Evolutionary conservation across 1,139 yeast species (phyloP).

Genomic region (Yamadazyma aaseri): DNA sequence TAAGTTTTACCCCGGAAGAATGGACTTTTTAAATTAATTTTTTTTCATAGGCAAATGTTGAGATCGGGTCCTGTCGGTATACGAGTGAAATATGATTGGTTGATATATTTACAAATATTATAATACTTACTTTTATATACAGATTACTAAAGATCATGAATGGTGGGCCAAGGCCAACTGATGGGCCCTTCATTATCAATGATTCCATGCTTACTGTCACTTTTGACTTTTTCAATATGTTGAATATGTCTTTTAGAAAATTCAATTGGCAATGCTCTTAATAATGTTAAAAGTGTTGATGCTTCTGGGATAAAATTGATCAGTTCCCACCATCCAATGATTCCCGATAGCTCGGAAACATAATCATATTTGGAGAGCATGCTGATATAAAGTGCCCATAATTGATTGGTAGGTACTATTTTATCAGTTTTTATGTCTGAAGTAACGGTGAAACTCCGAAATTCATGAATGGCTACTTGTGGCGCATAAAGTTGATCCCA

Average conservation of each 20-base stretch:
- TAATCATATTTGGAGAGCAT: conserved; percentile 50
- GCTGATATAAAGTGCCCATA: conserved; percentile 54
- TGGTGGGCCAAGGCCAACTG: conserved; percentile 12
- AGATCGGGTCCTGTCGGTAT: not conserved
- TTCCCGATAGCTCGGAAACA: conserved; percentile 46
- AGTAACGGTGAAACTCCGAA: conserved; percentile 34
- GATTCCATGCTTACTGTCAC: conserved; percentile 12
- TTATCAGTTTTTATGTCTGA: conserved; percentile 22
- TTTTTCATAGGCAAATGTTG: not conserved
- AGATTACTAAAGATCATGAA: conserved; percentile 2
- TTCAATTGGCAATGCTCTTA: conserved; percentile 40
- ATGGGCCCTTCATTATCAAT: not conserved
- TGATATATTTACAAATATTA: not conserved
- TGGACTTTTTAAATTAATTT: conserved; percentile 5
- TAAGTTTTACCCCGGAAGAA: conserved; percentile 16
- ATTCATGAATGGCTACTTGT: conserved; percentile 61
- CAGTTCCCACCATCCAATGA: conserved; percentile 61
- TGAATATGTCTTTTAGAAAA: conserved; percentile 38
- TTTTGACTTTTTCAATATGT: conserved; percentile 32
- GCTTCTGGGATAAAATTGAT: conserved; percentile 46
- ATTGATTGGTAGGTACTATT: conserved; percentile 43
- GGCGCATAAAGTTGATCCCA: conserved; percentile 59
- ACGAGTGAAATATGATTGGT: not conserved
- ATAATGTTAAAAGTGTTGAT: conserved; percentile 34
- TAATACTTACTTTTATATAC: too few relatives aligned